Evolutionary conservation across 2,329 filamentous ascomycete genomes (phyloP).

Genomic region (Cladosporium sp.): DNA sequence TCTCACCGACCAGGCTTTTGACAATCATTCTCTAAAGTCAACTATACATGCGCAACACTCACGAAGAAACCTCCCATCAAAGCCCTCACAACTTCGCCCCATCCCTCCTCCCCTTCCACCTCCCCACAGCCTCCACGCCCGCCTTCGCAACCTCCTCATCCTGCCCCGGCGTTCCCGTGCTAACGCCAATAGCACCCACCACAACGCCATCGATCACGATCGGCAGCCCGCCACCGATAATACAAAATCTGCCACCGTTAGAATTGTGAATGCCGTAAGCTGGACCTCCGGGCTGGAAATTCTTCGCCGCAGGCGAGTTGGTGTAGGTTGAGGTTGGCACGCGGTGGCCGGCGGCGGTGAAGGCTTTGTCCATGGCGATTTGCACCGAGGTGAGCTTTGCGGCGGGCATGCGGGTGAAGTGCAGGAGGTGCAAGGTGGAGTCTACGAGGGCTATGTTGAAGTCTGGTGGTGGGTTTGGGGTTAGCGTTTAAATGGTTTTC

Average conservation of each 20-base stretch:
- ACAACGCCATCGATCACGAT: constrained; percentile 47
- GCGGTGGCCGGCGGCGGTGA: constrained; percentile 54
- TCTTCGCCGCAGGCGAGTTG: constrained; percentile 31
- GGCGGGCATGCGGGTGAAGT: constrained; percentile 46
- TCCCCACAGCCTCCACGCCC: constrained; percentile 47
- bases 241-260: constrained; percentile 51
- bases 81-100: constrained; percentile 35
- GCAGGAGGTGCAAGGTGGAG: constrained; percentile 41
- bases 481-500: background rate
- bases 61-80: background rate
- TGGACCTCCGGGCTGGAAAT: constrained; percentile 50
- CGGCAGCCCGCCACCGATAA: constrained; percentile 52
- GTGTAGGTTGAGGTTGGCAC: constrained; percentile 51
- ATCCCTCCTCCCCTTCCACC: constrained; percentile 30
- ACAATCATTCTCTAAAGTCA: background rate
- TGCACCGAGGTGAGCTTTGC: constrained; percentile 54
- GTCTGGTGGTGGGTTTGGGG: constrained; percentile 32
- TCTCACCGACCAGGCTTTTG: background rate
- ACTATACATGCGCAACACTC: background rate
- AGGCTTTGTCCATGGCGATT: constrained; percentile 61
- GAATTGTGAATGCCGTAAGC: constrained; percentile 51
- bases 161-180: constrained; percentile 52
- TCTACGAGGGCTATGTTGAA: constrained; percentile 50
- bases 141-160: constrained; percentile 51
- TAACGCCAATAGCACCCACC: constrained; percentile 52